Evolutionary conservation across 306 rosid genomes (phyloP).

Genomic region (Acacia crassicarpa): DNA sequence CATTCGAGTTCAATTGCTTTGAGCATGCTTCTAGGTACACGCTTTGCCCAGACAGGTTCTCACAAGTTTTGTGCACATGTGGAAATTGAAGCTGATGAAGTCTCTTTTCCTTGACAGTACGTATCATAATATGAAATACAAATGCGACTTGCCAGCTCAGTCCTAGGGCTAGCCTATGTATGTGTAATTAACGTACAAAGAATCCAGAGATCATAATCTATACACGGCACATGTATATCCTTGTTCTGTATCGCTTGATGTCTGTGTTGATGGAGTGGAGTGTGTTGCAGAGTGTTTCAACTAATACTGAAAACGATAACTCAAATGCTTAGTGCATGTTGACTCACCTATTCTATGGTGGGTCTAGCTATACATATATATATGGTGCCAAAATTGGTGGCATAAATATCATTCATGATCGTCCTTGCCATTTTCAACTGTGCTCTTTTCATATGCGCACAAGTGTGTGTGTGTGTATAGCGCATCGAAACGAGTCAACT

Average conservation of each 20-base stretch:
- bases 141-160: not conserved
- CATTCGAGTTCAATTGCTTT: no score
- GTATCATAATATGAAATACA: not conserved
- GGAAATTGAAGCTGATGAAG: no score
- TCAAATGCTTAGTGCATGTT: slow-evolving; percentile 32
- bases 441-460: not conserved
- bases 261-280: not conserved
- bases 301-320: slow-evolving; percentile 1
- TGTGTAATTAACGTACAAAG: not conserved
- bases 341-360: slow-evolving; percentile 14
- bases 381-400: slow-evolving; percentile 24
- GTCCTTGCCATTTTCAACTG: slow-evolving; percentile 1
- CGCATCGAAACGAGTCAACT: no score
- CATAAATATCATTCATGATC: not conserved
- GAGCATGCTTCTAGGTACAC: not conserved
- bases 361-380: not conserved
- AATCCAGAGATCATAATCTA: not conserved
- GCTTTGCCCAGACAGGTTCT: not conserved
- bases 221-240: not conserved
- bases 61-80: not conserved
- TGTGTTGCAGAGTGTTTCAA: not conserved
- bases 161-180: not conserved
- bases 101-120: not conserved
- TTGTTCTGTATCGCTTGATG: not conserved
- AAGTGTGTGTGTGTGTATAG: not conserved